Conservation (phyloP, 768 basidiomycete genomes). For the Termitomyces sp. region DNA sequence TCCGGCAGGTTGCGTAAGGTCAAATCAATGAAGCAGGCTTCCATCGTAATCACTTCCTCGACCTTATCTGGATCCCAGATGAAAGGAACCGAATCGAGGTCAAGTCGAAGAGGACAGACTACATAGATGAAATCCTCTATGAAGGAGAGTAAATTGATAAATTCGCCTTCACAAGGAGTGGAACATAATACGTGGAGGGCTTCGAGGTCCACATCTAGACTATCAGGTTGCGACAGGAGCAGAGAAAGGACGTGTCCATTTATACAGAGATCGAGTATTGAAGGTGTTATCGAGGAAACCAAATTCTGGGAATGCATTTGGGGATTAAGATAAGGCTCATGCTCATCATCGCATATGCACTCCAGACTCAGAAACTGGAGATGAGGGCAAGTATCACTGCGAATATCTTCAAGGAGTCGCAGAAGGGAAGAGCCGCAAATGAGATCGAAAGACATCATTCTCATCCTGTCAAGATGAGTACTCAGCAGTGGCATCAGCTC, state of each 20-base stretch:
- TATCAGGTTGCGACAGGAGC: background rate
- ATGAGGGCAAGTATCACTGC: background rate
- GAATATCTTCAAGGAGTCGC: background rate
- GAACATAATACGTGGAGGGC: background rate
- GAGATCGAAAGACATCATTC: background rate
- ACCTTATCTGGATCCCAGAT: background rate
- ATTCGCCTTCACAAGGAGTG: background rate
- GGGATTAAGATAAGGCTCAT: background rate
- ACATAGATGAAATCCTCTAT: background rate
- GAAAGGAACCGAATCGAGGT: background rate
- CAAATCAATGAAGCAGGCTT: background rate
- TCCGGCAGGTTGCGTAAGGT: background rate
- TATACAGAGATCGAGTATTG: background rate
- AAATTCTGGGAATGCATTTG: background rate
- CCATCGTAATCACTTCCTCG: background rate
- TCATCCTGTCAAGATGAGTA: background rate
- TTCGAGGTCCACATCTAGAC: background rate
- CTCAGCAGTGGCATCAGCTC: background rate
- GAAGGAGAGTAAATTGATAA: background rate
- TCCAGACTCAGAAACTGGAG: background rate
- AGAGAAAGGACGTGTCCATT: background rate
- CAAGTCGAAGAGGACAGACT: background rate
- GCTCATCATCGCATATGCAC: background rate
- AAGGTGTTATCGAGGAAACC: background rate
- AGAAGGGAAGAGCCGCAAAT: background rate